Base-by-base conservation (phyloP, 2,329 filamentous ascomycete species). In the Fusarium humuli region DNA sequence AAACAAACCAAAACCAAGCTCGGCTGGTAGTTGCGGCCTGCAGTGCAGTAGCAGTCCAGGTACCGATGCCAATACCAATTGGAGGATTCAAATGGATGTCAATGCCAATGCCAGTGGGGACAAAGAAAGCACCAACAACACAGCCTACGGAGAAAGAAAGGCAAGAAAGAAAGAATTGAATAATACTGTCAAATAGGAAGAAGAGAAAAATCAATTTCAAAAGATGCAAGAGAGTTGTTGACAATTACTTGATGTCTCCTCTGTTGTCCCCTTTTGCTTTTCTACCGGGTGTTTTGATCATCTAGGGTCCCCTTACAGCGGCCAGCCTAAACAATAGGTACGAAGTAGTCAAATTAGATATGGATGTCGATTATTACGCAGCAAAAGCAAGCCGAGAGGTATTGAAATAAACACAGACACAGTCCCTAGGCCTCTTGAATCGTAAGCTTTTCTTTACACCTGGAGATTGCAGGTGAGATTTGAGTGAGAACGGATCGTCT, bases 391-490 rank as follows among this genome's bases (percentile, higher is more conserved):
- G 56, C 32, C 29, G 46, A 61, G 61, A 53, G 41, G 14, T 9
- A 23, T 18, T 22, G 41, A 42, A 53, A 42, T 23, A 53, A 29
- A 16, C 50, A 50, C 53, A 64, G 52, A 58, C 32, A 34, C 34
- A 29, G 34, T 27, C 45, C 20, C 49, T 30, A 56, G 48, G 41
- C 65, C 59, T 46, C 41, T 69, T 61, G 25, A 60, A 61, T 63
- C 45, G 54, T 40, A 52, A 47, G 47, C 54, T 56, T 64, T 48
- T 57, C 55, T 47, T 48, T 49, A 53, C 61, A 64, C 57, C 73
- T 75, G 72, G 73, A 76, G 73, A 76, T 76, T 76, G 65, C 72
- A 76, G 68, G 73, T 76, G 69, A 76, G 71, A 76, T 76, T 75
- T 76, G 70, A 70, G 57, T 70, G 73, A 73, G 68, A 67, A 72